Conservation (phyloP, 2,329 filamentous ascomycete species). For the Sphaerostilbella broomeana region DNA sequence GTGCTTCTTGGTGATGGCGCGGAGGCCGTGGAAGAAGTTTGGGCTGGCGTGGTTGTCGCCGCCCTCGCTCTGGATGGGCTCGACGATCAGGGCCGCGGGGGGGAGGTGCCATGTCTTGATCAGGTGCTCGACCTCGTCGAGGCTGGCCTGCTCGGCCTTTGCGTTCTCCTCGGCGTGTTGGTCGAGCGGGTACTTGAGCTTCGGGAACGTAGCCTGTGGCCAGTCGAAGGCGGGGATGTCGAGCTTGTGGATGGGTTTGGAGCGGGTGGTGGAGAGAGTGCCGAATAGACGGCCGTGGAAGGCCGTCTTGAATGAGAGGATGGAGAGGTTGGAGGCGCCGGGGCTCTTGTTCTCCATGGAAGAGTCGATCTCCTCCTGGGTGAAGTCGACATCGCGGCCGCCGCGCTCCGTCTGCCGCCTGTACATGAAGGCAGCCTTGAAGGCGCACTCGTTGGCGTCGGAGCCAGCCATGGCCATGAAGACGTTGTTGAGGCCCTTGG, state of each 20-base stretch:
- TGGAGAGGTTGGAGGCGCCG: slow-evolving; percentile 69
- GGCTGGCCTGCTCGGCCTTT: slow-evolving; percentile 70
- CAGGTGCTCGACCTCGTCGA: slow-evolving; percentile 76
- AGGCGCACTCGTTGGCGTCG: slow-evolving; percentile 89
- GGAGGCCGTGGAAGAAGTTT: slow-evolving; percentile 78
- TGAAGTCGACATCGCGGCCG: slow-evolving; percentile 71
- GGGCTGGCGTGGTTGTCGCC: slow-evolving; percentile 91
- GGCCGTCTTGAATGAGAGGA: slow-evolving; percentile 79
- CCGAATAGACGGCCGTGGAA: slow-evolving; percentile 92
- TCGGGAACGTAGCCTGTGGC: slow-evolving; percentile 83
- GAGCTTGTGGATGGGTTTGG: slow-evolving; percentile 90
- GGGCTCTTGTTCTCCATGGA: slow-evolving; percentile 76
- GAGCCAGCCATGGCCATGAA: slow-evolving; percentile 87
- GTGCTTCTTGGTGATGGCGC: slow-evolving; percentile 70
- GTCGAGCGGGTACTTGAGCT: slow-evolving; percentile 80
- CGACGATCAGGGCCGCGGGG: slow-evolving; percentile 74
- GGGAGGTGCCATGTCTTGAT: slow-evolving; percentile 74
- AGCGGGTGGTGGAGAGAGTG: slow-evolving; percentile 79
- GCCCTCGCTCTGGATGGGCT: slow-evolving; percentile 90
- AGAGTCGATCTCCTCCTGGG: slow-evolving; percentile 63
- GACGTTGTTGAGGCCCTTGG: slow-evolving; percentile 77
- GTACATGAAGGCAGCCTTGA: slow-evolving; percentile 95
- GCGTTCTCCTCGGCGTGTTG: slow-evolving; percentile 73
- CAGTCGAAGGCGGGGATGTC: slow-evolving; percentile 94
- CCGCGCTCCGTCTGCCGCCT: slow-evolving; percentile 75